phyloP scores from a whole-genome alignment of 495 filamentous ascomycete species.

The Pseudevernia furfuracea region DNA sequence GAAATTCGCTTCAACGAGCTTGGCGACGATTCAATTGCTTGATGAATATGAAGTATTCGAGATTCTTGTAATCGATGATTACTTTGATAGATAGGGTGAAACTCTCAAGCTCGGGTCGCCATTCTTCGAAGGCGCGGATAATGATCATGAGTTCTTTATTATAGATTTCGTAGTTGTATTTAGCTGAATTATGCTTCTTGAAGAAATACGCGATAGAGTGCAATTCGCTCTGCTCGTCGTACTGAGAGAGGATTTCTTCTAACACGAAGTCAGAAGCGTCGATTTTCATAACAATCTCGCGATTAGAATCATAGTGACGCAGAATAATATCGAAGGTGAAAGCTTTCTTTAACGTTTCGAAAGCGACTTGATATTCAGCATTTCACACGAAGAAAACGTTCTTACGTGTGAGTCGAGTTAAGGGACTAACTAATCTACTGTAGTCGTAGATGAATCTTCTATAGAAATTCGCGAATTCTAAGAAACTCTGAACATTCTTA shows the following conservation, averaged over 20 bases:
- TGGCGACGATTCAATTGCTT: too few relatives aligned
- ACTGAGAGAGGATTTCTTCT: slow-evolving; percentile 14
- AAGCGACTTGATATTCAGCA: neutral
- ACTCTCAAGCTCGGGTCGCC: slow-evolving; percentile 27
- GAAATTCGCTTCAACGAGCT: too few relatives aligned
- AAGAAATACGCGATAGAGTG: slow-evolving; percentile 27
- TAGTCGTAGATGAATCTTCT: neutral
- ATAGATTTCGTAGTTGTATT: slow-evolving; percentile 34
- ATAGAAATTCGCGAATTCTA: slow-evolving; percentile 10
- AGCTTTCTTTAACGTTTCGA: slow-evolving; percentile 2
- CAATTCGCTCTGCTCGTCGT: neutral
- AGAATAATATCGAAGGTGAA: slow-evolving; percentile 8
- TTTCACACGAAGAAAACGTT: neutral
- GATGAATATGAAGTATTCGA: too few relatives aligned
- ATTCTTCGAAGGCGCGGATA: neutral
- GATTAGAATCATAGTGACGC: neutral
- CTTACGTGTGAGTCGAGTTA: slow-evolving; percentile 22
- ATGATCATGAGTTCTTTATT: slow-evolving; percentile 30
- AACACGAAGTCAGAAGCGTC: slow-evolving; percentile 9
- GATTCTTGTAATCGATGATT: too few relatives aligned
- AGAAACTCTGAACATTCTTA: neutral
- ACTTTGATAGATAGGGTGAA: neutral
- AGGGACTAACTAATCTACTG: neutral
- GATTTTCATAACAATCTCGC: slow-evolving; percentile 7
- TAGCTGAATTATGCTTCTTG: slow-evolving; percentile 24